Evolutionary conservation across 768 basidiomycete species (phyloP), one percentile per base, ranked within the genome.

Genomic region (Boletus pseudopeckii): DNA sequence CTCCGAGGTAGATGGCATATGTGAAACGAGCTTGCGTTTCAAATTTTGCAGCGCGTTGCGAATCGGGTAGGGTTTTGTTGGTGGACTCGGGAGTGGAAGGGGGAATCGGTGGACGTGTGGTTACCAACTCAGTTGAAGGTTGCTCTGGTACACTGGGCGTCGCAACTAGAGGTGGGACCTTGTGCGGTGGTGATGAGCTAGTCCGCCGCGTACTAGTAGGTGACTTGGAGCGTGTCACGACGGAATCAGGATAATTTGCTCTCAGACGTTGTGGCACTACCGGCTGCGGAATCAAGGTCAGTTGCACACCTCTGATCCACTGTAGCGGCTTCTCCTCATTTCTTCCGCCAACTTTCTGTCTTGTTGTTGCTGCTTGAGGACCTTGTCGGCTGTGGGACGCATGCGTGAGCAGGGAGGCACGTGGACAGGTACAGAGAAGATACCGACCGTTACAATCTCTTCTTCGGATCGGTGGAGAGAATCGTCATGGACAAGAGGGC

Each of bases 401-500:
- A n/a, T n/a, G n/a, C n/a, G n/a, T n/a, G n/a, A n/a, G n/a, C n/a
- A 45, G 11, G 11, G 11, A 63, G 46, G 58, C 60, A 46, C 34
- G 7, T 18, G 13, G 14, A 34, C 2, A 46, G 14, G 11, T 54
- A 37, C 39, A 8, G 22, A 22, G 22, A 22, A 22, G 22, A 42
- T 13, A 63, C 75, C 5, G 58, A 88, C 91, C 87, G 61, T 93
- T 92, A 65, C 92, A 95, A 6, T 92, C 94, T 57, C 92, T 77
- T 37, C 92, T 76, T 62, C 38, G 98, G 72, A 58, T 95, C 92
- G 0, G 95, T n/a, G n/a, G 92, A 92, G 17, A 99, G 77, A 49
- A 99, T 92, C 0, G 94, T 97, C 82, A 92, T 90, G 59, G 98
- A 86, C 7, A 98, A 68, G 7, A 99, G 75, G 0, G 90, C 83